These are phyloP conservation scores for Raffaelea deltoideospora DNA, from an alignment of 2,329 filamentous ascomycete genomes.

Conservation along the genomic window DNA sequence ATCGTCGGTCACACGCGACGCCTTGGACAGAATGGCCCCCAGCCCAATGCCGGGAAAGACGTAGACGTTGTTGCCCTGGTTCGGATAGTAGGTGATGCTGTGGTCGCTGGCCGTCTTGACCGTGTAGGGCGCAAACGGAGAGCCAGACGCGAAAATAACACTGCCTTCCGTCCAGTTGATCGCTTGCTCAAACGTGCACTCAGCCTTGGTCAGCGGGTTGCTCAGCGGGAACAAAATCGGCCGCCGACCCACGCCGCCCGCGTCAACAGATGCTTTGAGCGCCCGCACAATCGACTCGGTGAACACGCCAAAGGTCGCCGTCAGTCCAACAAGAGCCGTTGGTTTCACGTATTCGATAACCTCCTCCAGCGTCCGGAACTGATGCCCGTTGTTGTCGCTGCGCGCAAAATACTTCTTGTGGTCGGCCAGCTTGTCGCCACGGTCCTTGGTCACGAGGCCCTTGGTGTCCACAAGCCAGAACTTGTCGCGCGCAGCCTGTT, in stretches of 20 bases:
- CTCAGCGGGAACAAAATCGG: constrained; percentile 94
- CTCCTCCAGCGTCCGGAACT: constrained; percentile 70
- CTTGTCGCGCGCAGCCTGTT: constrained; percentile 74
- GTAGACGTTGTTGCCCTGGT: constrained; percentile 78
- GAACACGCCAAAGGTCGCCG: constrained; percentile 88
- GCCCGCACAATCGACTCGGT: constrained; percentile 69
- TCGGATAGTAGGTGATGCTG: constrained; percentile 55
- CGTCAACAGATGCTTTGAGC: constrained; percentile 48
- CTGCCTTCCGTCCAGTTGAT: constrained; percentile 81
- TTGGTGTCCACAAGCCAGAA: constrained; percentile 98
- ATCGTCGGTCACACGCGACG: constrained; percentile 71
- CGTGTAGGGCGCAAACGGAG: constrained; percentile 66
- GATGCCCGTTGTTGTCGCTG: constrained; percentile 47
- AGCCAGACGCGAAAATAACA: constrained; percentile 87
- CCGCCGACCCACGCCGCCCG: constrained; percentile 52
- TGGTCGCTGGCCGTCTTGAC: constrained; percentile 44
- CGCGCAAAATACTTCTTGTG: constrained; percentile 67
- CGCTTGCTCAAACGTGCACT: constrained; percentile 93
- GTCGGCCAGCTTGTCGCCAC: constrained; percentile 83
- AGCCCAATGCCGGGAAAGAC: constrained; percentile 95
- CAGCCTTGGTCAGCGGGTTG: constrained; percentile 91
- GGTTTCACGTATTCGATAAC: constrained; percentile 93
- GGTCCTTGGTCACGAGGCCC: constrained; percentile 84
- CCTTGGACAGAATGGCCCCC: constrained; percentile 81
- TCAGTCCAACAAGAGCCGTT: constrained; percentile 85